Base-by-base conservation (phyloP, 257 asterid species). In the Apocynum venetum region DNA sequence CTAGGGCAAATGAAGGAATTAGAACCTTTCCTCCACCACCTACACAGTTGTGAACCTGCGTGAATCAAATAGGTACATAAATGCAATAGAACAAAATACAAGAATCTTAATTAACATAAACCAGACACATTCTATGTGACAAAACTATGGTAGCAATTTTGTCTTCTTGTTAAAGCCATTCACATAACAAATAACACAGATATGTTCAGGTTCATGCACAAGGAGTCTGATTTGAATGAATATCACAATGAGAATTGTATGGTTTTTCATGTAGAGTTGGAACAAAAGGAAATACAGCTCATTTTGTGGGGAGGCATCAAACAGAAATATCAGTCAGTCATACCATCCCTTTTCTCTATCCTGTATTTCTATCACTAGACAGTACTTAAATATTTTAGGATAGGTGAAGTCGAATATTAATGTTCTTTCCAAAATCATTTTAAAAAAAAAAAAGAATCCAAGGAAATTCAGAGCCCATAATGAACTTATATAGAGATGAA, bases 1-100 rank as follows among this genome's bases (percentile, higher is more conserved):
- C 98, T 55, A 91, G 83, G 63, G 96, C 98, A 86, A 90, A 93
- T 80, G 98, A 86, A 57, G 98, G 98, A 84, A 95, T 88, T 67
- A 95, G 92, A 86, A 93, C 98, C 87, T 95, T 93, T 75, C 98
- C 98, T 76, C 96, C 97, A 76, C 87, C 83, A 77, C 83, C 91
- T 81, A 95, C 88, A 83, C 98, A 95, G 49, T 89, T 87, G 78
- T 92, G 98, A 83, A 95, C 96, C 98, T 94, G 82, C 76, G 82
- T 73, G 55, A 72, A 13, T 72, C 61, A 59, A 51, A 49, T 20
- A 14, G 61, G 11, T 20, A 55, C 20, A 6, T 40, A 17, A 51
- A 73, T 3, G n/a, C 0, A 72, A 15, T 10, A 72, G 31, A 51
- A 14, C n/a, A 35, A 25, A 20, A 25, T 35, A 52, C 1, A 8